A percentile compares a stretch with the other conserved stretches of the same genome.
phyloP scores from a whole-genome alignment of 192 early-diverging fungal genomes.

The Fimicolochytrium jonesii region DNA sequence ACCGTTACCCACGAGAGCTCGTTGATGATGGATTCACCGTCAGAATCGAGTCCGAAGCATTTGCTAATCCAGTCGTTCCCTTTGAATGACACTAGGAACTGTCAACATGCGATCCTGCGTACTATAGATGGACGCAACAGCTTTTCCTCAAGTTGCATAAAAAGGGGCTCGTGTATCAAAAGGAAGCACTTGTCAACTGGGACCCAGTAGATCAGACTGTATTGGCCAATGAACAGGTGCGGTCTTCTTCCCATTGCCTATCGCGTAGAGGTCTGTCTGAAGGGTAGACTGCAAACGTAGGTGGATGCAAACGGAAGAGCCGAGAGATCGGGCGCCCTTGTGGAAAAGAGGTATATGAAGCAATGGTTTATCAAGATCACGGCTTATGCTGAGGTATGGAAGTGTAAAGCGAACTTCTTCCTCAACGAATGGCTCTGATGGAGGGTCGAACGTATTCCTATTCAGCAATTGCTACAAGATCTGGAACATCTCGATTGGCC shows the following conservation, averaged over 20 bases:
- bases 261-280: neutral
- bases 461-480: slow-evolving; percentile 69
- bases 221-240: slow-evolving; percentile 89
- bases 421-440: neutral
- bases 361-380: slow-evolving; percentile 96
- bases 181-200: slow-evolving; percentile 92
- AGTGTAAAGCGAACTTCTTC: neutral
- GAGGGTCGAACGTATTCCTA: neutral
- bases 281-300: slow-evolving; percentile 24
- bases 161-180: slow-evolving; percentile 80
- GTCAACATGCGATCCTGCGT: slow-evolving; percentile 77
- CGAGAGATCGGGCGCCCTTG: slow-evolving; percentile 87
- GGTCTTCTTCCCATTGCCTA: neutral
- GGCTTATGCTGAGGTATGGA: slow-evolving; percentile 67
- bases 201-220: slow-evolving; percentile 95
- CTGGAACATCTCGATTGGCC: slow-evolving; percentile 83
- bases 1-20: too few relatives aligned
- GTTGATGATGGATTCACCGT: too few relatives aligned
- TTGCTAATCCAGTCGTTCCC: too few relatives aligned
- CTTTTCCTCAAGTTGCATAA: slow-evolving; percentile 77
- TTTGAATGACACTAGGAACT: too few relatives aligned
- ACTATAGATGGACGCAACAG: slow-evolving; percentile 94
- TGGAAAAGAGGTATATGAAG: slow-evolving; percentile 75
- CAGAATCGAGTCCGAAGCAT: too few relatives aligned
- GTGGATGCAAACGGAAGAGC: slow-evolving; percentile 82